Base-by-base conservation (phyloP, 495 filamentous ascomycete species). In the Copromyces sp. region DNA sequence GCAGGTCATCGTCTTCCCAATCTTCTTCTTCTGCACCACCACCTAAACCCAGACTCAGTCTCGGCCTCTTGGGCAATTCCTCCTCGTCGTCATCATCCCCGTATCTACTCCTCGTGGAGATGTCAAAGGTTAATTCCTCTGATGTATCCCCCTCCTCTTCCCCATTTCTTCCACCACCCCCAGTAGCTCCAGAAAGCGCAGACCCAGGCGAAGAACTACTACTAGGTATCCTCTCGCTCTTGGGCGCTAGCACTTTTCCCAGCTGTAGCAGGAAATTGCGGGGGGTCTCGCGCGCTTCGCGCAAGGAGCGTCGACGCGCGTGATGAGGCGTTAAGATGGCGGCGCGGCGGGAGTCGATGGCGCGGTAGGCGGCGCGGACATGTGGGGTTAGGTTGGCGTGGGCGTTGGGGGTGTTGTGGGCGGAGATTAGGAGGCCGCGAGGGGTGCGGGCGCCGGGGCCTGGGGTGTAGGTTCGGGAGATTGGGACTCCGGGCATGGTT, bases 211-310 rank as follows among this genome's bases (percentile, higher is more conserved):
- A 20, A 47, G 47, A 61, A 61, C 53, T 61, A 17, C 53, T 61
- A 61, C 53, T 61, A 32, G 53, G 53, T 20, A 91, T 87, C 9
- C 83, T 83, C 72, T 86, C 77, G 0, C 89, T 87, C 4, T 80
- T 84, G 1, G 85, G 87, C 3, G 91, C 91, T 32, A 95, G 83
- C 81, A 87, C 83, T 81, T 84, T 87, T 70, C 91, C 90, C 11
- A 95, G 83, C 70, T 89, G 87, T 38, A 89, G 86, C 39, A 95
- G 78, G 29, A 89, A 83, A 77, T 94, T 90, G 70, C 92, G 89
- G 7, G 92, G 92, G 7, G 93, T 93, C 79, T 94, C 92, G 61
- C 92, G 87, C 77, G 91, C 89, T 73, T 90, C 83, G 47, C 89
- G 85, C 29, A 88, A 83, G 74, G 91, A 94, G 71, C 86, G 86